Percentiles rank a stretch among this genome's conserved stretches.
Evolutionary conservation across 106 monocot genomes (phyloP).

Genomic region (Alisma plantagoaquatica): DNA sequence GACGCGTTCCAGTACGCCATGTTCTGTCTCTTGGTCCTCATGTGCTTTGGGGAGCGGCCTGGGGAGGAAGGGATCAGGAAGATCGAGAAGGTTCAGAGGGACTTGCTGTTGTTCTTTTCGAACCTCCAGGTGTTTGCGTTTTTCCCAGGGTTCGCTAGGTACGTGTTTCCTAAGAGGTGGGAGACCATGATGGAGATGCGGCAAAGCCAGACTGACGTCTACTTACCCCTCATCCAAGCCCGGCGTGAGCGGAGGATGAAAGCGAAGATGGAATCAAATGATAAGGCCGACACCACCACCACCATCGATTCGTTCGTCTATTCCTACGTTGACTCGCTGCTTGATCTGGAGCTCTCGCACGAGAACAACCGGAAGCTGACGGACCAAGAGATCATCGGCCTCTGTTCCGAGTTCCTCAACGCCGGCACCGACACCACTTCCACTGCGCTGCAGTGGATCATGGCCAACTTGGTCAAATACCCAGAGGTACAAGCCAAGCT

Average conservation of each 20-base stretch:
- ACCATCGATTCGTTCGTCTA: constrained; percentile 5
- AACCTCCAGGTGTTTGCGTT: constrained; percentile 1
- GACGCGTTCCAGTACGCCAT: too few species aligned
- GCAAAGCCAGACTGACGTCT: background rate
- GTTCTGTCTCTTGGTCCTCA: too few species aligned
- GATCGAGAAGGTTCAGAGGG: too few species aligned
- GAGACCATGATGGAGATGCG: background rate
- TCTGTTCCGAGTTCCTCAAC: too few species aligned
- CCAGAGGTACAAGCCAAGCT: constrained; percentile 7
- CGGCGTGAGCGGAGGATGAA: background rate
- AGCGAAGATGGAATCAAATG: background rate
- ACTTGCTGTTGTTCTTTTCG: background rate
- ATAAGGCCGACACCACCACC: background rate
- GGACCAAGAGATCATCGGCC: too few species aligned
- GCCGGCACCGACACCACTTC: too few species aligned
- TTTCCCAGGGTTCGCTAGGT: background rate
- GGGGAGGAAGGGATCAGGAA: too few species aligned
- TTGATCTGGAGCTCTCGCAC: background rate
- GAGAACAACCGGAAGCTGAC: constrained; percentile 1
- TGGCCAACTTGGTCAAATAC: constrained; percentile 8
- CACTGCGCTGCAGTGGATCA: constrained; percentile 7
- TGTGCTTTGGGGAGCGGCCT: too few species aligned
- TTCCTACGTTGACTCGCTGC: too few species aligned
- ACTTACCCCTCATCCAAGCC: constrained; percentile 1
- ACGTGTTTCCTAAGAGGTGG: too few species aligned